A percentile compares a stretch with the other conserved stretches of the same genome.
These are phyloP conservation scores for Ogataea dorogensis DNA, from an alignment of 805 yeast species.

Conservation along the genomic window DNA sequence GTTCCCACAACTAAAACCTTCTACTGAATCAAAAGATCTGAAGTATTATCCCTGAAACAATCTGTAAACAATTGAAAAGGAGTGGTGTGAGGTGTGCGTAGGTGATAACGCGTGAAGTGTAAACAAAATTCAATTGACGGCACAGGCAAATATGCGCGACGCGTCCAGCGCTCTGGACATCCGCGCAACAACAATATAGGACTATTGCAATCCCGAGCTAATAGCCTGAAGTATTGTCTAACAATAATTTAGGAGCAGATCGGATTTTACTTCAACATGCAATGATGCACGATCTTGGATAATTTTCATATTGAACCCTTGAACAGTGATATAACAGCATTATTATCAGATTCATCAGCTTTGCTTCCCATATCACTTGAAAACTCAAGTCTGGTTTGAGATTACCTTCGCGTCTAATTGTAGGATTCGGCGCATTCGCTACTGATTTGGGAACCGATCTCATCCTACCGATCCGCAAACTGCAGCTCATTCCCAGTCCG, in stretches of 20 bases:
- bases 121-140: slow-evolving; percentile 4
- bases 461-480: too few species aligned
- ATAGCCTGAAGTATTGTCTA: neutral
- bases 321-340: too few species aligned
- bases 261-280: neutral
- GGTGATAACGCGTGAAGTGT: slow-evolving; percentile 4
- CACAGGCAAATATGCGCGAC: slow-evolving; percentile 1
- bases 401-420: too few species aligned
- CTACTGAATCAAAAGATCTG: slow-evolving; percentile 2
- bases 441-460: too few species aligned
- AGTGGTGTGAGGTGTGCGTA: slow-evolving; percentile 22
- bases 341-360: too few species aligned
- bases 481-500: too few species aligned
- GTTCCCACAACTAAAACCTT: slow-evolving; percentile 4
- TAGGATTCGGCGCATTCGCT: too few species aligned
- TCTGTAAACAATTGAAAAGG: slow-evolving; percentile 11
- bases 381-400: too few species aligned
- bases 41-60: slow-evolving; percentile 11
- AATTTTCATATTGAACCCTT: too few species aligned
- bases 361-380: too few species aligned
- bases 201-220: neutral
- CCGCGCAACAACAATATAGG: neutral
- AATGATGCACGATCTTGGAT: neutral
- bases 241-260: neutral
- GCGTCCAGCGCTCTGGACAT: neutral